Conservation (phyloP, 1,139 yeast genomes). For the Yamadazyma sp. region DNA sequence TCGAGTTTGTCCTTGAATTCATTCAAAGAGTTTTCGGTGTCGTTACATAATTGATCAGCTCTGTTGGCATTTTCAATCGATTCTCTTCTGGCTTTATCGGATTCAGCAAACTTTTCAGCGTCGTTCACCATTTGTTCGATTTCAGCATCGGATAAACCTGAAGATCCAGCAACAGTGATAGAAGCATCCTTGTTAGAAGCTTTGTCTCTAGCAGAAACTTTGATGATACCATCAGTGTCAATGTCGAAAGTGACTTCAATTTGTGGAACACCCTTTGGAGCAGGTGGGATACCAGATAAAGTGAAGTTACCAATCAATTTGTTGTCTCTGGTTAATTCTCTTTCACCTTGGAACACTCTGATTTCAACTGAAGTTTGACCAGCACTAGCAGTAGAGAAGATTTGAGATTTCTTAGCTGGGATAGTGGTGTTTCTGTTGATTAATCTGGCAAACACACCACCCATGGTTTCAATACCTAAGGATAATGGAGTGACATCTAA, state of each 20-base stretch:
- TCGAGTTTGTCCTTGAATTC: slow-evolving; percentile 94
- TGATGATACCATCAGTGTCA: slow-evolving; percentile 98
- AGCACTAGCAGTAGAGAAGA: slow-evolving; percentile 97
- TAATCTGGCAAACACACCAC: slow-evolving; percentile 97
- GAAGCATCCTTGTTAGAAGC: slow-evolving; percentile 98
- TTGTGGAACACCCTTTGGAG: slow-evolving; percentile 99
- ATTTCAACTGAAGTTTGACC: slow-evolving; percentile 99
- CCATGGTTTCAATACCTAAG: slow-evolving; percentile 96
- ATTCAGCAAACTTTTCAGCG: slow-evolving; percentile 96
- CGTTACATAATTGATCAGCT: slow-evolving; percentile 95
- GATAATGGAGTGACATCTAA: slow-evolving; percentile 98
- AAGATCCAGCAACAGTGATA: slow-evolving; percentile 97
- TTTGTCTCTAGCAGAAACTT: slow-evolving; percentile 98
- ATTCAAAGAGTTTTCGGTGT: slow-evolving; percentile 90
- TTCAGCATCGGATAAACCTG: slow-evolving; percentile 95
- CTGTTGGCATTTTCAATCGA: slow-evolving; percentile 94
- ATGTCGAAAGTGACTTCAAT: slow-evolving; percentile 97
- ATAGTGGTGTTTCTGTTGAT: slow-evolving; percentile 97
- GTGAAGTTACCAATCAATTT: slow-evolving; percentile 98
- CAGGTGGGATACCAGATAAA: slow-evolving; percentile 95
- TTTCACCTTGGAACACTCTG: slow-evolving; percentile 99
- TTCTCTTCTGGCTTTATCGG: slow-evolving; percentile 94
- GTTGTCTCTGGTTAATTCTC: slow-evolving; percentile 98
- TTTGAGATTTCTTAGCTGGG: slow-evolving; percentile 96
- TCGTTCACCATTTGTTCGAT: slow-evolving; percentile 98